Evolutionary conservation across 371 early-diverging fungal species (phyloP).

Genomic region (Mucor irregularis): DNA sequence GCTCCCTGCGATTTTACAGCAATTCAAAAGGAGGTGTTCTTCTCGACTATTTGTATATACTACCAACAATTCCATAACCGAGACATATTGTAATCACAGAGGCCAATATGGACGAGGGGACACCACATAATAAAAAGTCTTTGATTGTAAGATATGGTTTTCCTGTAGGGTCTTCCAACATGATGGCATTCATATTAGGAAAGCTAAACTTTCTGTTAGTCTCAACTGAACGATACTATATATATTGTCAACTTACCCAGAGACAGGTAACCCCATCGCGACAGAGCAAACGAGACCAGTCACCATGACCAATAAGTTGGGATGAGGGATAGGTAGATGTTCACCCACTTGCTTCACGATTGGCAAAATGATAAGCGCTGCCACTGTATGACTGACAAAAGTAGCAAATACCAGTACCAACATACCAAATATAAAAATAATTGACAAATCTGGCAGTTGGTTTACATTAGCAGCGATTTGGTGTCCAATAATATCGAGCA

Average conservation of each 20-base stretch:
- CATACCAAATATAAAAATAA: constrained; percentile 62
- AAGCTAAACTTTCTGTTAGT: no score
- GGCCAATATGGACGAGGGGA: constrained; percentile 48
- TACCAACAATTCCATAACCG: not conserved
- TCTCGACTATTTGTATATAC: no score
- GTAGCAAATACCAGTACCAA: constrained; percentile 79
- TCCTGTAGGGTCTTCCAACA: constrained; percentile 88
- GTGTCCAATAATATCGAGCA: constrained; percentile 73
- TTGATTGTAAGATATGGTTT: constrained; percentile 75
- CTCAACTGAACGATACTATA: no score
- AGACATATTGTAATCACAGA: not conserved
- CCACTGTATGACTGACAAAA: constrained; percentile 93
- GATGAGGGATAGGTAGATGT: constrained; percentile 70
- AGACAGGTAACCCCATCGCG: constrained; percentile 30
- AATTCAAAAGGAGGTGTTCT: no score
- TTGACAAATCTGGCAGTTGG: constrained; percentile 59
- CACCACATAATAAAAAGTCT: constrained; percentile 85
- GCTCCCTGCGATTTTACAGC: no score
- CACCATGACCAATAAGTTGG: constrained; percentile 85
- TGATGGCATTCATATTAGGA: constrained; percentile 95
- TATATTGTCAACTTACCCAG: constrained; percentile 3
- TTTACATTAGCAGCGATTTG: constrained; percentile 62
- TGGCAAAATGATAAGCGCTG: constrained; percentile 77
- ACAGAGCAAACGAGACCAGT: constrained; percentile 40
- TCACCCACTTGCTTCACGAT: constrained; percentile 75